A percentile compares a stretch with the other conserved stretches of the same genome.
phyloP scores from a whole-genome alignment of 2,329 filamentous ascomycete species.

The Hypoxylon sp. region DNA sequence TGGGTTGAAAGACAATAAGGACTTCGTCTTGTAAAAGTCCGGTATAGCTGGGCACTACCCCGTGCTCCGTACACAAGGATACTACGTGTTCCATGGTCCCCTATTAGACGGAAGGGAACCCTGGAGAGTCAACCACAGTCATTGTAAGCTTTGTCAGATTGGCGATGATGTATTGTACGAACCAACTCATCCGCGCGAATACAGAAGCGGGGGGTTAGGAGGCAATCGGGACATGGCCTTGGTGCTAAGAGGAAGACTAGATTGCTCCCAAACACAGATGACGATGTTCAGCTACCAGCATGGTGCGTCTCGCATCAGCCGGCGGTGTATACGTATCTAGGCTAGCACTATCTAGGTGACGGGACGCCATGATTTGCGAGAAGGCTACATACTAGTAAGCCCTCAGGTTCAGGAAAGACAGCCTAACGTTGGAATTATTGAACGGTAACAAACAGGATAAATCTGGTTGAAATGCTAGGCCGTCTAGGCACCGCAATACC shows the following conservation, averaged over 20 bases:
- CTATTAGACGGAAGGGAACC: slow-evolving; percentile 7
- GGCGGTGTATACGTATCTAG: slow-evolving; percentile 23
- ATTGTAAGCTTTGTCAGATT: slow-evolving; percentile 41
- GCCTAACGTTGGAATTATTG: slow-evolving; percentile 28
- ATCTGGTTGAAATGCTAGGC: slow-evolving; percentile 33
- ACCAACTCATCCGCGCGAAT: slow-evolving; percentile 9
- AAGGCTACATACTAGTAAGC: slow-evolving; percentile 37
- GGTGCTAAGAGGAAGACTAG: slow-evolving; percentile 1
- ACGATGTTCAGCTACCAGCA: slow-evolving; percentile 20
- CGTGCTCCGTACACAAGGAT: slow-evolving; percentile 18
- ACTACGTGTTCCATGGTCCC: slow-evolving; percentile 14
- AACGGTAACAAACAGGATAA: slow-evolving; percentile 37
- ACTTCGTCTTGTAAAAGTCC: slow-evolving; percentile 36
- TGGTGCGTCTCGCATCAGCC: slow-evolving; percentile 15
- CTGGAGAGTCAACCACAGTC: slow-evolving; percentile 18
- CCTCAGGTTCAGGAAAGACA: slow-evolving; percentile 23
- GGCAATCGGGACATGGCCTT: slow-evolving; percentile 18
- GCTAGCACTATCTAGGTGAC: slow-evolving; percentile 24
- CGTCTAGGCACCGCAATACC: slow-evolving; percentile 33
- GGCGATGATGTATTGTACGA: slow-evolving; percentile 22
- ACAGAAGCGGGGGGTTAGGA: slow-evolving; percentile 19
- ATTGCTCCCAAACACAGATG: slow-evolving; percentile 14
- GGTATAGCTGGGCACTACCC: slow-evolving; percentile 22
- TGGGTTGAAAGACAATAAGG: slow-evolving; percentile 26
- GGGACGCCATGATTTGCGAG: slow-evolving; percentile 31